phyloP scores from a whole-genome alignment of 2,329 filamentous ascomycete genomes.

The Clathrospora elynae region DNA sequence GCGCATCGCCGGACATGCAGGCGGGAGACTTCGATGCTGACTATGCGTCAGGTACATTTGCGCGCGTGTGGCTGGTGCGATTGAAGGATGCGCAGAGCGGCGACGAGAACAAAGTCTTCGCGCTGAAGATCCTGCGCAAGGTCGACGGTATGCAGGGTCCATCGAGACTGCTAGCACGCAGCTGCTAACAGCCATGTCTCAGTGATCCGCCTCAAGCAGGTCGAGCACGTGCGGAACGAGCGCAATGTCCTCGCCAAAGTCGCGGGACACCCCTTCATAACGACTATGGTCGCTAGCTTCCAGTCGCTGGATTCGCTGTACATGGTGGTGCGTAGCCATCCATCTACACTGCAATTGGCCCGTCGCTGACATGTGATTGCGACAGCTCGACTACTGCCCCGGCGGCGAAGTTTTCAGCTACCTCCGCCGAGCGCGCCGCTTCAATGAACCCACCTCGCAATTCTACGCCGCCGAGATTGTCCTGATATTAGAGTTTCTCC shows the following conservation, averaged over 20 bases:
- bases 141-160: slow-evolving; percentile 52
- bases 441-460: slow-evolving; percentile 76
- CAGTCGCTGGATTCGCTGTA: slow-evolving; percentile 79
- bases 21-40: slow-evolving; percentile 22
- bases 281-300: slow-evolving; percentile 77
- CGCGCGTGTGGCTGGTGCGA: slow-evolving; percentile 77
- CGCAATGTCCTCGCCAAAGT: slow-evolving; percentile 77
- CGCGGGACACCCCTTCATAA: slow-evolving; percentile 82
- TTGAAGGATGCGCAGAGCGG: slow-evolving; percentile 59
- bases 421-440: slow-evolving; percentile 74
- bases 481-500: slow-evolving; percentile 77
- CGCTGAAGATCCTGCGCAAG: slow-evolving; percentile 77
- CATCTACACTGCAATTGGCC: neutral
- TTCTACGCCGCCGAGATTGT: slow-evolving; percentile 88
- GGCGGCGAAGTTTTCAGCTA: slow-evolving; percentile 87
- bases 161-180: slow-evolving; percentile 9
- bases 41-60: slow-evolving; percentile 69
- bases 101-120: slow-evolving; percentile 71
- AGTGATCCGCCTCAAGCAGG: slow-evolving; percentile 83
- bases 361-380: slow-evolving; percentile 20
- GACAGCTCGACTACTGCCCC: slow-evolving; percentile 75
- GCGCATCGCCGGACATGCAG: slow-evolving; percentile 30
- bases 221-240: slow-evolving; percentile 85
- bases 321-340: slow-evolving; percentile 63
- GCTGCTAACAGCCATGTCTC: slow-evolving; percentile 27